phyloP scores from a whole-genome alignment of 805 yeast genomes.

The Torulaspora maleeae region DNA sequence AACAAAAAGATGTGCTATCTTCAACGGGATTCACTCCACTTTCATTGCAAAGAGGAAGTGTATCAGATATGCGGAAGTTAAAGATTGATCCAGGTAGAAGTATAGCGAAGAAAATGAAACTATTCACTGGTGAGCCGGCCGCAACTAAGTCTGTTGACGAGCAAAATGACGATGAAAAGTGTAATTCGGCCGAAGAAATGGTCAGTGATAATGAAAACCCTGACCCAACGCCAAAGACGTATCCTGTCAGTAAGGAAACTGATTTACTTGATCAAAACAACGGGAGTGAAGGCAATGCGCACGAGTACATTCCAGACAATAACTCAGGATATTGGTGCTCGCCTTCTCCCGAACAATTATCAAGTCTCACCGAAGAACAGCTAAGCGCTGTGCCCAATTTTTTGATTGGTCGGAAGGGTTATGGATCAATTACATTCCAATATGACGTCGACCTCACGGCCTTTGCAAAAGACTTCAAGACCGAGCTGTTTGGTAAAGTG shows the following conservation, averaged over 20 bases:
- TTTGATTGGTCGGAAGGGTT: slow-evolving; percentile 61
- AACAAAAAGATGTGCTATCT: slow-evolving; percentile 1
- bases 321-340: slow-evolving; percentile 62
- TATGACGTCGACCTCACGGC: slow-evolving; percentile 64
- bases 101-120: slow-evolving; percentile 41
- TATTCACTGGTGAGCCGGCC: slow-evolving; percentile 30
- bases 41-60: slow-evolving; percentile 15
- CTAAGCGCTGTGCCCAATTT: slow-evolving; percentile 56
- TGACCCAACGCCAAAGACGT: background rate
- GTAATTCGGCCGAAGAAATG: background rate
- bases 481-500: slow-evolving; percentile 39
- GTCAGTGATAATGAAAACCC: background rate
- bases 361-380: slow-evolving; percentile 42
- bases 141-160: slow-evolving; percentile 17
- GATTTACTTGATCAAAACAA: background rate
- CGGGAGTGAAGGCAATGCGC: background rate
- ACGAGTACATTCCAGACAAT: background rate
- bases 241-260: background rate
- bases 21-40: slow-evolving; percentile 8
- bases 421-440: slow-evolving; percentile 62
- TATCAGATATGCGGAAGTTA: slow-evolving; percentile 35
- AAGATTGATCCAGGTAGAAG: slow-evolving; percentile 42
- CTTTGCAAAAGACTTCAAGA: slow-evolving; percentile 40
- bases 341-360: slow-evolving; percentile 53
- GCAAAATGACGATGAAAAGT: background rate